Conservation (phyloP, 768 basidiomycete genomes). For the Boletus speciosus region DNA sequence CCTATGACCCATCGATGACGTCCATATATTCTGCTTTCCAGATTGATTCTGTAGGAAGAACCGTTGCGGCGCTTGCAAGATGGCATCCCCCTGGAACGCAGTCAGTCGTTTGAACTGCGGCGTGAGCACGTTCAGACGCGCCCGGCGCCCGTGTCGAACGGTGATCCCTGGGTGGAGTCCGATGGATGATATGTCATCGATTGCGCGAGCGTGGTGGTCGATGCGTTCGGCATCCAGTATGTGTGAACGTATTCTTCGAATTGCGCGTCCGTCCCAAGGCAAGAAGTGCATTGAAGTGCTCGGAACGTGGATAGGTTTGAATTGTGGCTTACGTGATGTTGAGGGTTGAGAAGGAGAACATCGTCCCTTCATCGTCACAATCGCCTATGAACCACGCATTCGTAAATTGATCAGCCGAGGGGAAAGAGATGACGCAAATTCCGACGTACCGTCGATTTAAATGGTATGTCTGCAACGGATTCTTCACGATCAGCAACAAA, state of each 20-base stretch:
- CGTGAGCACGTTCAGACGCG: conserved; percentile 37
- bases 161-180: conserved; percentile 45
- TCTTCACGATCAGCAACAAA: conserved; percentile 18
- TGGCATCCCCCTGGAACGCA: conserved; percentile 47
- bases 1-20: neutral
- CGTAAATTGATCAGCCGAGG: neutral
- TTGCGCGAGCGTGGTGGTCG: conserved; percentile 19
- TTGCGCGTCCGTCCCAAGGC: conserved; percentile 21
- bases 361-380: conserved; percentile 42
- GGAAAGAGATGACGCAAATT: neutral
- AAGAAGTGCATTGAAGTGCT: neutral
- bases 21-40: conserved; percentile 41
- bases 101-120: conserved; percentile 52
- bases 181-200: conserved; percentile 36
- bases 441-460: conserved; percentile 4
- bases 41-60: conserved; percentile 41
- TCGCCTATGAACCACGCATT: conserved; percentile 23
- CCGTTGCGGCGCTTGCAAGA: conserved; percentile 49
- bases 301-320: neutral
- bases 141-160: conserved; percentile 43
- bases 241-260: conserved; percentile 32
- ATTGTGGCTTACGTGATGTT: conserved; percentile 44
- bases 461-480: conserved; percentile 26
- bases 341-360: conserved; percentile 44
- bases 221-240: conserved; percentile 28